Percentiles rank a stretch among this genome's conserved stretches.
phyloP scores from a whole-genome alignment of 371 early-diverging fungal species.

The Actinomortierella wolfii region DNA sequence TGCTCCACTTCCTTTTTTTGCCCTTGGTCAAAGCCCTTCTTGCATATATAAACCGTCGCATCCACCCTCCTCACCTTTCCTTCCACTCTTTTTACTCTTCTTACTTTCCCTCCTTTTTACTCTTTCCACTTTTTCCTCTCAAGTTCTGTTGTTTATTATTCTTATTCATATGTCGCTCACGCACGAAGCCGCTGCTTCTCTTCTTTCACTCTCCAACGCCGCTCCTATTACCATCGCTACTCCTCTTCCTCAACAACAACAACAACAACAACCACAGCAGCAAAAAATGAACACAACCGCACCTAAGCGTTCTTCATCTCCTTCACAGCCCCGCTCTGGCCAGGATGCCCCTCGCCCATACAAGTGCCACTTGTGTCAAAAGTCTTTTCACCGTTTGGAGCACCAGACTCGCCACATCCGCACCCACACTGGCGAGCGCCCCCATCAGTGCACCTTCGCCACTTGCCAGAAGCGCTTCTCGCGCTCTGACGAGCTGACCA shows the following conservation, averaged over 20 bases:
- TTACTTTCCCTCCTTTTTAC: conserved; percentile 5
- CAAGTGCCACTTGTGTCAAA: conserved; percentile 66
- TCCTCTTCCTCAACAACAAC: conserved; percentile 7
- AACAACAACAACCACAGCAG: not conserved
- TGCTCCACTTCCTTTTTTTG: too few species aligned
- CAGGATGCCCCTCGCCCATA: conserved; percentile 66
- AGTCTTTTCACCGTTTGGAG: conserved; percentile 73
- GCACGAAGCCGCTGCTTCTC: not conserved
- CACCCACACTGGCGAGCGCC: conserved; percentile 93
- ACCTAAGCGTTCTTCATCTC: conserved; percentile 6
- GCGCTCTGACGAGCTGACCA: conserved; percentile 88
- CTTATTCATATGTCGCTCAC: not conserved
- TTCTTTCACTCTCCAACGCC: conserved; percentile 6
- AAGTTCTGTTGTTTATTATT: not conserved
- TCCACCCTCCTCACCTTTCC: not conserved
- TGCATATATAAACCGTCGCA: not conserved
- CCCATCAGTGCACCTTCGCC: conserved; percentile 80
- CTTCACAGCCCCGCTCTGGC: conserved; percentile 27
- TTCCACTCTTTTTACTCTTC: conserved; percentile 2
- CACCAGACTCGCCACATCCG: conserved; percentile 88
- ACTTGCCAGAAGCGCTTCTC: conserved; percentile 88
- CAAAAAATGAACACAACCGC: conserved; percentile 9
- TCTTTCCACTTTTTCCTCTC: not conserved
- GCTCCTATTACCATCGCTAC: conserved; percentile 8
- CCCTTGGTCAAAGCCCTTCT: too few species aligned